phyloP scores from a whole-genome alignment of 83 land plant genomes.

The Picea mariana region DNA sequence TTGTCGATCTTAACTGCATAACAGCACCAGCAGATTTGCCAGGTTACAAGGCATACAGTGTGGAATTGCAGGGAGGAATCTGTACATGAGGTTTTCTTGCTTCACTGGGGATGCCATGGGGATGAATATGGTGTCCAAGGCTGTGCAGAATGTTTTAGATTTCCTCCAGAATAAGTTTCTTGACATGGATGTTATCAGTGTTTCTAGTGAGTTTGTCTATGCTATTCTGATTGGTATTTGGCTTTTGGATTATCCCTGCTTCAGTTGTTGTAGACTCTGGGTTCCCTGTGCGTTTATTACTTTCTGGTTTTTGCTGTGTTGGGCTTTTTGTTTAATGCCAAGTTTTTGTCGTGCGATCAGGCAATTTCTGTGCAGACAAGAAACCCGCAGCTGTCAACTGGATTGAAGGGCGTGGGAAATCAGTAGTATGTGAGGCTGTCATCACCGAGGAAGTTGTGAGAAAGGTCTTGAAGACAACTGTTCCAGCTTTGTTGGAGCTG shows the following conservation, averaged over 20 bases:
- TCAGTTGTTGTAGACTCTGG: too few species aligned
- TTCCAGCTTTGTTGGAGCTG: conserved; percentile 77
- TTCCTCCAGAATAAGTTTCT: conserved; percentile 63
- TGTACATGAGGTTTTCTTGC: conserved; percentile 67
- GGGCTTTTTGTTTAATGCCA: too few species aligned
- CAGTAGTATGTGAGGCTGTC: conserved; percentile 73
- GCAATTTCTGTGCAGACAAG: conserved; percentile 79
- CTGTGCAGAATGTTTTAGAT: too few species aligned
- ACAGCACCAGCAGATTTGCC: conserved; percentile 88
- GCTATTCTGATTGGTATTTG: too few species aligned
- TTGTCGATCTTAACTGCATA: neutral
- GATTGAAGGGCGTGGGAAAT: conserved; percentile 90
- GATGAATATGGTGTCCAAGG: too few species aligned
- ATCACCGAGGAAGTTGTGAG: conserved; percentile 71
- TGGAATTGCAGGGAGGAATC: conserved; percentile 68
- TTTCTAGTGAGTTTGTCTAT: conserved; percentile 31
- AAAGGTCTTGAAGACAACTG: conserved; percentile 76
- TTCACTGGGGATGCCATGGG: conserved; percentile 60
- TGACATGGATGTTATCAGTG: conserved; percentile 73
- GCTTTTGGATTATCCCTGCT: too few species aligned
- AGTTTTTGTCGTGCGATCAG: too few species aligned
- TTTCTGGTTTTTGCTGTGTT: too few species aligned
- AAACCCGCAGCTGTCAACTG: conserved; percentile 87
- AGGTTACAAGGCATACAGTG: conserved; percentile 64
- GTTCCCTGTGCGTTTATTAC: too few species aligned